Evolutionary conservation across 495 filamentous ascomycete genomes (phyloP).

Genomic region (Talaromyces wortmannii): DNA sequence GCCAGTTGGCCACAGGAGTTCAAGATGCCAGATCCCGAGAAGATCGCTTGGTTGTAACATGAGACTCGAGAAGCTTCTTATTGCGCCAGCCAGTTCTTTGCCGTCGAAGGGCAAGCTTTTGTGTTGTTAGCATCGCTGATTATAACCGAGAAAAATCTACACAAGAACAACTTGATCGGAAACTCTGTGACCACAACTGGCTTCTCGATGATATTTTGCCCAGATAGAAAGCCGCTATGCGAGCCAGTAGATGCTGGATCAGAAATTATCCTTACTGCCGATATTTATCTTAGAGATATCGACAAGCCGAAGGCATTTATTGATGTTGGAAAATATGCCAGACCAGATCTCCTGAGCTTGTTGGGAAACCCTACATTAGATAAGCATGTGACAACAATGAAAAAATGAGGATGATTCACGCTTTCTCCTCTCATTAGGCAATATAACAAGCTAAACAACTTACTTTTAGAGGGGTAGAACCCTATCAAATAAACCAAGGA

Average conservation of each 20-base stretch:
- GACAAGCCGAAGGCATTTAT: slow-evolving; percentile 17
- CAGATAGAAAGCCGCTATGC: slow-evolving; percentile 19
- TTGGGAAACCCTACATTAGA: slow-evolving; percentile 9
- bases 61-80: slow-evolving; percentile 12
- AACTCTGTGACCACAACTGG: slow-evolving; percentile 18
- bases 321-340: slow-evolving; percentile 26
- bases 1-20: slow-evolving; percentile 20
- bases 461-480: too few species aligned
- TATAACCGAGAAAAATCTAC: slow-evolving; percentile 10
- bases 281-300: slow-evolving; percentile 24
- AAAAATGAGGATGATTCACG: neutral
- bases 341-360: slow-evolving; percentile 26
- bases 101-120: slow-evolving; percentile 18
- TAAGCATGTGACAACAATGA: slow-evolving; percentile 1
- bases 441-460: too few species aligned
- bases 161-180: slow-evolving; percentile 16
- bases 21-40: slow-evolving; percentile 15
- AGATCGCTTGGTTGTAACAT: slow-evolving; percentile 16
- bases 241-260: slow-evolving; percentile 9
- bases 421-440: too few species aligned
- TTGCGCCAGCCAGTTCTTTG: slow-evolving; percentile 8
- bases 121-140: slow-evolving; percentile 11
- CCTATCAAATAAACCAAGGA: slow-evolving; percentile 3
- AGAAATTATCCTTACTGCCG: slow-evolving; percentile 23
- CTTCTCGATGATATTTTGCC: slow-evolving; percentile 21